A percentile compares a stretch with the other conserved stretches of the same genome.
These are phyloP conservation scores for Marasmius tenuissimus DNA, from an alignment of 1,284 basidiomycete species.

Conservation along the genomic window DNA sequence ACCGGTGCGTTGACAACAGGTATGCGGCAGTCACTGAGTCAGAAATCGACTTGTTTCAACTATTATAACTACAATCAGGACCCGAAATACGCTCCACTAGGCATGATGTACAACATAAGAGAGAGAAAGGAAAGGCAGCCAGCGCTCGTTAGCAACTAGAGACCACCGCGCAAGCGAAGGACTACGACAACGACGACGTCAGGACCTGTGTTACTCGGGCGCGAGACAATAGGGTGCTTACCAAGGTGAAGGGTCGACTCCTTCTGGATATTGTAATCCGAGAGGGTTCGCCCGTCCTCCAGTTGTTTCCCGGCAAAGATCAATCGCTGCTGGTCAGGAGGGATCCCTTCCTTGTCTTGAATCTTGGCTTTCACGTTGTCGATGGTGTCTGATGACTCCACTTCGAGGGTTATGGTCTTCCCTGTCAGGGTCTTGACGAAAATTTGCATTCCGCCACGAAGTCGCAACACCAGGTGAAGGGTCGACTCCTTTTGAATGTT, in stretches of 20 bases:
- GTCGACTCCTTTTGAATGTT: slow-evolving; percentile 60
- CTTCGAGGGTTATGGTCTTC: slow-evolving; percentile 42
- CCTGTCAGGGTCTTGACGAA: slow-evolving; percentile 66
- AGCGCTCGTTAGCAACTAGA: slow-evolving; percentile 22
- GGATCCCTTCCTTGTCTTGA: slow-evolving; percentile 45
- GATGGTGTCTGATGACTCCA: slow-evolving; percentile 39
- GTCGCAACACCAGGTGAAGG: slow-evolving; percentile 56
- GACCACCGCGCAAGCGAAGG: slow-evolving; percentile 67
- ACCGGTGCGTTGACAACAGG: not conserved
- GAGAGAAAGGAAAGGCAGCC: not conserved
- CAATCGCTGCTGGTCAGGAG: slow-evolving; percentile 65
- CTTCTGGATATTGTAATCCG: slow-evolving; percentile 73
- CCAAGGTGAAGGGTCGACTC: slow-evolving; percentile 67
- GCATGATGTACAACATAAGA: too few species aligned
- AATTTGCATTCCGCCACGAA: slow-evolving; percentile 70
- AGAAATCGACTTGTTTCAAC: not conserved
- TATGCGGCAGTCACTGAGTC: too few species aligned
- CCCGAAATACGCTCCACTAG: too few species aligned
- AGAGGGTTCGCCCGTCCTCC: slow-evolving; percentile 63
- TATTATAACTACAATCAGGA: not conserved
- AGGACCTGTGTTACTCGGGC: slow-evolving; percentile 14
- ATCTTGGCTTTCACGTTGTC: slow-evolving; percentile 41
- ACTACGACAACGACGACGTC: slow-evolving; percentile 35
- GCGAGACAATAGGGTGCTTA: slow-evolving; percentile 17
- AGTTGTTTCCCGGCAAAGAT: slow-evolving; percentile 70